A percentile compares a stretch with the other conserved stretches of the same genome.
phyloP scores from a whole-genome alignment of 164 flowering plant genomes.

The Akebia trifoliata region DNA sequence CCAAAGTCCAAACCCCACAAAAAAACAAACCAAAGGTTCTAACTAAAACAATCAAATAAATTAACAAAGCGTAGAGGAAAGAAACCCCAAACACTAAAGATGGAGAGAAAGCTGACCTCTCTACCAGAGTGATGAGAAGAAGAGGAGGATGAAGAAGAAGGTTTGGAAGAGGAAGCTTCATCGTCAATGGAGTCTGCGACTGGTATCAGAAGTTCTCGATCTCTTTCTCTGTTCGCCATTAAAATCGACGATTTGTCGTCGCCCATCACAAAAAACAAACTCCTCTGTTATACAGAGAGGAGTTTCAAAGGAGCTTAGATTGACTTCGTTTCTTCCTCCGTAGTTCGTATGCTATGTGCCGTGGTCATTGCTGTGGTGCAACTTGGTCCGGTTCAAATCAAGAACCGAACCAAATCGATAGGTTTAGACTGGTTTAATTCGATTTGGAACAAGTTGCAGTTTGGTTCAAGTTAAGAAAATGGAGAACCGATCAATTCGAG shows the following conservation, averaged over 20 bases:
- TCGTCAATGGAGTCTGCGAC: constrained; percentile 50
- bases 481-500: no score
- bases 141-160: constrained; percentile 51
- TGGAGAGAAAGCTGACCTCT: constrained; percentile 42
- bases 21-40: not conserved
- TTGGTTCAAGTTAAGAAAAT: no score
- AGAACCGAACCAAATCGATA: no score
- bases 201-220: constrained; percentile 85
- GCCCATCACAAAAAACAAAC: constrained; percentile 38
- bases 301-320: not conserved
- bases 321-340: no score
- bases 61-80: not conserved
- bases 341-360: no score
- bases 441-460: no score
- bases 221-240: constrained; percentile 61
- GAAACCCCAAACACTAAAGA: not conserved
- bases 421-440: no score
- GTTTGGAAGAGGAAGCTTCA: constrained; percentile 42
- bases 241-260: constrained; percentile 54
- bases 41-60: not conserved
- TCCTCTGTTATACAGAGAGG: not conserved
- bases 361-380: no score
- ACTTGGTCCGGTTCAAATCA: no score
- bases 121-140: constrained; percentile 70
- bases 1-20: not conserved